Evolutionary conservation across 352 stramenopile genomes (phyloP), one percentile per base, ranked within the genome.

Genomic region (Globisporangium ultimum): DNA sequence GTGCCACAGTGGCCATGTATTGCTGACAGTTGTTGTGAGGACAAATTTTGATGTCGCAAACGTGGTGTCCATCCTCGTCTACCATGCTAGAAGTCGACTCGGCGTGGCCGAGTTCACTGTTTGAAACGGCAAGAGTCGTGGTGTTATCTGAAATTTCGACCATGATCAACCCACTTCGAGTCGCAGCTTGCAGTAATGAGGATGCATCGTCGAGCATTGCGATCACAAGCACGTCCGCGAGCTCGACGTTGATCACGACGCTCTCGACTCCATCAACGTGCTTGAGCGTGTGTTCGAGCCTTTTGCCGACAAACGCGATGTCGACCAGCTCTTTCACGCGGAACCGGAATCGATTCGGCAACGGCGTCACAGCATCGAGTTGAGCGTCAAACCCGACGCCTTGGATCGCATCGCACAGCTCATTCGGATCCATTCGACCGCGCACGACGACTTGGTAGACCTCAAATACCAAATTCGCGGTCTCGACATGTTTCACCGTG

Each of bases 1-100:
- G 85, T 7, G 85, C 85, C 47, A 95, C 70, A 1, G 78, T 91
- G 2, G 72, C 84, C 61, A 81, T 84, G 61, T 95, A 95, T 53
- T 87, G 80, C 40, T 73, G 64, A 60, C 85, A 95, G 28, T 71
- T 77, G 63, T 81, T 90, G 22, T 80, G 78, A 15, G 78, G 68
- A 49, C 83, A 95, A 17, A 76, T 64, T 14, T 61, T 65, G 55
- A 86, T 76, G 57, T 90, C 78, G 47, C 85, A 95, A 11, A 77
- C 63, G 42, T 94, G 84, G 12, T 52, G 18, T 20, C 64, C 47
- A 36, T 71, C 48, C 2, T 64, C 56, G 18, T 63, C 63, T n/a
- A 55, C 60, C 32, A 65, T 32, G 24, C 5, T 32, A 6, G 24
- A 32, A 32, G 24, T 32, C 24, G 24, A 32, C 24, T 32, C 24